Evolutionary conservation across 148 eudicot genomes (phyloP).

Genomic region (Persicaria tinctoria): DNA sequence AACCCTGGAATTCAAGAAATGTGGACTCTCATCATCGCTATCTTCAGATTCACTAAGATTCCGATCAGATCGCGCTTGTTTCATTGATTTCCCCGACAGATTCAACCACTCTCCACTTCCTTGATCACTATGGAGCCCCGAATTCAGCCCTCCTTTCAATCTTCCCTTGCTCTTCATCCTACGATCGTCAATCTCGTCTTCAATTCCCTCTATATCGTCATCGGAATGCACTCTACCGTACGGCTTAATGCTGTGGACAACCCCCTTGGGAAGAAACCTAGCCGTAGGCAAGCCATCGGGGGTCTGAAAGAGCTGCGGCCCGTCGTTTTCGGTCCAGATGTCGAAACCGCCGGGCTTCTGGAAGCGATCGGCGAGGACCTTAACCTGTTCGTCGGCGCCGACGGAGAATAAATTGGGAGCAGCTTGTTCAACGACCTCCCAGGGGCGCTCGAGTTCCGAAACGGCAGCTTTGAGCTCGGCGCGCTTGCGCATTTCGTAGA

Average conservation of each 20-base stretch:
- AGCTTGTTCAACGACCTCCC: conserved; percentile 55
- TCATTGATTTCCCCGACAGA: neutral
- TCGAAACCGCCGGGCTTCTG: conserved; percentile 90
- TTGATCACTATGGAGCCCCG: neutral
- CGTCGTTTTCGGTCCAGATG: conserved; percentile 83
- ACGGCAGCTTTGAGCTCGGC: conserved; percentile 88
- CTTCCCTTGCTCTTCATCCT: neutral
- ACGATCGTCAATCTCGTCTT: too few relatives aligned
- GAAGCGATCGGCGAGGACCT: conserved; percentile 82
- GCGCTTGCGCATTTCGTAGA: conserved; percentile 86
- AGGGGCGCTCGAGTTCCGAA: conserved; percentile 75
- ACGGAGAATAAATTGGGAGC: conserved; percentile 63
- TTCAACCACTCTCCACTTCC: neutral
- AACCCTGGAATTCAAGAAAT: neutral
- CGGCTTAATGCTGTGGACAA: conserved; percentile 74
- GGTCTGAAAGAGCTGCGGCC: conserved; percentile 27
- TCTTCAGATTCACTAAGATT: neutral
- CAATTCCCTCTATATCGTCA: too few relatives aligned
- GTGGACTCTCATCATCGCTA: neutral
- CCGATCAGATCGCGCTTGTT: conserved; percentile 3
- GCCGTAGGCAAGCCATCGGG: conserved; percentile 57
- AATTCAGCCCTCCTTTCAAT: neutral
- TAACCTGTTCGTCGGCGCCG: conserved; percentile 70
- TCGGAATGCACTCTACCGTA: conserved; percentile 26
- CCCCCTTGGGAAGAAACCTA: conserved; percentile 84